phyloP scores from a whole-genome alignment of 2,329 filamentous ascomycete genomes.

The Colletotrichum incanum region DNA sequence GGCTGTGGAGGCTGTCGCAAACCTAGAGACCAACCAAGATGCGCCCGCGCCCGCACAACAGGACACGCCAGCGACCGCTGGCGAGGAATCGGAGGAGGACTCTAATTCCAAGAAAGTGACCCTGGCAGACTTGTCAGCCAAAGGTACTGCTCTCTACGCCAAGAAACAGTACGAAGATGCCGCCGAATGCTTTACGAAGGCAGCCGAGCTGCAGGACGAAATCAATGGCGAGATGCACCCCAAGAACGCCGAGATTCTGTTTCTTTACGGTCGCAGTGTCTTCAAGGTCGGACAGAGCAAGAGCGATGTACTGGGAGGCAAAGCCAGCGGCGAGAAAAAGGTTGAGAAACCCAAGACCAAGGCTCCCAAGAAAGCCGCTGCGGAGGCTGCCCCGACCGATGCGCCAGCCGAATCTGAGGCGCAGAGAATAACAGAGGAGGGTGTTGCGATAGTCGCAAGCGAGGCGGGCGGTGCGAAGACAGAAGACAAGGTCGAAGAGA shows the following conservation, averaged over 20 bases:
- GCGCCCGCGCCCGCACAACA: constrained; percentile 36
- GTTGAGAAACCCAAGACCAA: constrained; percentile 51
- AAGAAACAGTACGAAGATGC: constrained; percentile 91
- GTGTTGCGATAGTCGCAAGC: constrained; percentile 60
- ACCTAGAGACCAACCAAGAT: constrained; percentile 40
- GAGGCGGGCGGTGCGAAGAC: constrained; percentile 60
- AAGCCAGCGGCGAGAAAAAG: constrained; percentile 74
- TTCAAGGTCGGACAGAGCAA: constrained; percentile 96
- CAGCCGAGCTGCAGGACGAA: constrained; percentile 90
- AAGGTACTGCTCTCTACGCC: constrained; percentile 87
- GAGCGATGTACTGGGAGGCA: constrained; percentile 92
- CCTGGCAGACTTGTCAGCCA: constrained; percentile 83
- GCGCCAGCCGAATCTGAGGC: constrained; percentile 54
- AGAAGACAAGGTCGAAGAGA: constrained; percentile 60
- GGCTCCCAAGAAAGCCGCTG: constrained; percentile 55
- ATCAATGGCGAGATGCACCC: constrained; percentile 93
- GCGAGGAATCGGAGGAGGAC: constrained; percentile 57
- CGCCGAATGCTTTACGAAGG: constrained; percentile 89
- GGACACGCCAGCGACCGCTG: constrained; percentile 32
- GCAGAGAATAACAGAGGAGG: constrained; percentile 63
- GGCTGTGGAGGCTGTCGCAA: constrained; percentile 46
- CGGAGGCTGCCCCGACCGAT: constrained; percentile 52
- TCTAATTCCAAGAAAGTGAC: constrained; percentile 72
- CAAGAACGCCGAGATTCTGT: constrained; percentile 93
- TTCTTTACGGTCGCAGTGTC: constrained; percentile 92